phyloP scores from a whole-genome alignment of 441 rosid species.

The Erodium trifolium region DNA sequence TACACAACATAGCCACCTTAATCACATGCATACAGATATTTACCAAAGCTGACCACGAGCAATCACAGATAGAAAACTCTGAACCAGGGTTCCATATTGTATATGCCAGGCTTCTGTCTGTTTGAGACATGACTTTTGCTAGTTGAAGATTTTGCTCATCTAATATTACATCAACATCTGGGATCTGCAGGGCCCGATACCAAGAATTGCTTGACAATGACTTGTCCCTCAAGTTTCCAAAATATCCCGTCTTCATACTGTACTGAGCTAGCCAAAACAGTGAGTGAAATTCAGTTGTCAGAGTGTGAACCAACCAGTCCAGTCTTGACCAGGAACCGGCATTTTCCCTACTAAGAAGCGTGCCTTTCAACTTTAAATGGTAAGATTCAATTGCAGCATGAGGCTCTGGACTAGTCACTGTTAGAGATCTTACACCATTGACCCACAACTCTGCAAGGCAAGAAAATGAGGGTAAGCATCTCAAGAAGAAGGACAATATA shows the following conservation, averaged over 20 bases:
- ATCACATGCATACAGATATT: constrained; percentile 48
- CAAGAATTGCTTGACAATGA: constrained; percentile 38
- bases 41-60: constrained; percentile 38
- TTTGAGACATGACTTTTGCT: constrained; percentile 43
- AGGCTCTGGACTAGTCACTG: constrained; percentile 35
- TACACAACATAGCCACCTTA: constrained; percentile 44
- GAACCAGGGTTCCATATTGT: constrained; percentile 52
- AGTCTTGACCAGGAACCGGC: constrained; percentile 31
- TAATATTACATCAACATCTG: constrained; percentile 34
- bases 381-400: constrained; percentile 51
- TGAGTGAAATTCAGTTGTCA: constrained; percentile 48
- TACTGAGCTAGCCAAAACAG: constrained; percentile 40
- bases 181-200: constrained; percentile 37
- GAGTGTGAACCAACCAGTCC: constrained; percentile 45
- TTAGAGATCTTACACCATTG: constrained; percentile 35
- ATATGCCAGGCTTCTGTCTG: constrained; percentile 31
- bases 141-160: constrained; percentile 43
- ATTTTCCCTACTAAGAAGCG: constrained; percentile 32
- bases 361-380: constrained; percentile 37
- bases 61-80: constrained; percentile 46
- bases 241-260: constrained; percentile 35
- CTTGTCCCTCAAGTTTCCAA: constrained; percentile 30
- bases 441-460: constrained; percentile 39
- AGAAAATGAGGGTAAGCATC: constrained; percentile 7
- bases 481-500: not conserved